Conservation (phyloP, 305 asterid species). For the Fraxinus ornus region DNA sequence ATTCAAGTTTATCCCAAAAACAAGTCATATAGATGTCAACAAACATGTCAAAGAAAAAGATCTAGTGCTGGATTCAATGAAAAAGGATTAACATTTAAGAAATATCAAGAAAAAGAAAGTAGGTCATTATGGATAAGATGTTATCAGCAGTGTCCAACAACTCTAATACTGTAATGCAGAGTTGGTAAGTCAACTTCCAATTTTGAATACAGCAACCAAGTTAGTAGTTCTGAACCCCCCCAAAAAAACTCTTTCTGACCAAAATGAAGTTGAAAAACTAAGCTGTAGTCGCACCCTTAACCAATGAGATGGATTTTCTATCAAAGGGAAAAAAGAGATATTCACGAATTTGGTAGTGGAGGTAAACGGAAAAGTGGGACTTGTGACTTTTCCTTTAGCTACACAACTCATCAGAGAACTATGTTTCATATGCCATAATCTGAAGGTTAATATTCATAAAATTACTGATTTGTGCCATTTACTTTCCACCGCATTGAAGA, state of each 20-base stretch:
- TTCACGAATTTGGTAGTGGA: neutral
- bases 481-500: neutral
- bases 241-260: conserved; percentile 23
- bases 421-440: neutral
- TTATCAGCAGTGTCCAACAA: conserved; percentile 23
- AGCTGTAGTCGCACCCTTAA: neutral
- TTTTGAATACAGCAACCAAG: neutral
- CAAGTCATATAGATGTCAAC: conserved; percentile 10
- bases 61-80: neutral
- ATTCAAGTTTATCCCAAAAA: conserved; percentile 2
- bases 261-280: neutral
- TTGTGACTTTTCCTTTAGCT: neutral
- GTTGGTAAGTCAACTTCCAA: conserved; percentile 34
- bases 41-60: conserved; percentile 15
- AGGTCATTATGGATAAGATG: neutral
- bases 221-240: neutral
- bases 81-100: neutral
- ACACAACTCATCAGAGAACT: conserved; percentile 12
- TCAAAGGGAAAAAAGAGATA: neutral
- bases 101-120: conserved; percentile 8
- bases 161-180: conserved; percentile 29
- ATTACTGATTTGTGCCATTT: neutral
- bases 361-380: neutral
- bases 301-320: neutral
- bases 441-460: neutral